These are phyloP conservation scores for Calocybe gambosa DNA, from an alignment of 1,284 basidiomycete genomes.

Conservation along the genomic window DNA sequence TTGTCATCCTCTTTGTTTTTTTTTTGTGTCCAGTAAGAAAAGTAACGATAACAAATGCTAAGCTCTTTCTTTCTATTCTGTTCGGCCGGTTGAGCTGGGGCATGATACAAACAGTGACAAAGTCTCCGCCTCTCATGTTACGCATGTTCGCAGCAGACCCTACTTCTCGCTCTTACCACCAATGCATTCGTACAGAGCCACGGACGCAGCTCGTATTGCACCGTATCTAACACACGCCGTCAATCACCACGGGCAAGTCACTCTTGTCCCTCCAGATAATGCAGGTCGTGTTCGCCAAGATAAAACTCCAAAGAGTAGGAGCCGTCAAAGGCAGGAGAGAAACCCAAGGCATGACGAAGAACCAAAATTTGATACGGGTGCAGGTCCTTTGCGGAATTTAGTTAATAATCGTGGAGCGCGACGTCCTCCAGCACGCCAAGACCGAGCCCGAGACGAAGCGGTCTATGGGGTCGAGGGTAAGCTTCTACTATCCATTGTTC, in stretches of 20 bases:
- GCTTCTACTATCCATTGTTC: slow-evolving; percentile 1
- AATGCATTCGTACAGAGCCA: slow-evolving; percentile 36
- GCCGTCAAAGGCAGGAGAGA: slow-evolving; percentile 27
- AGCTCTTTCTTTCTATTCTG: not conserved
- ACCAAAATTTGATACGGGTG: slow-evolving; percentile 32
- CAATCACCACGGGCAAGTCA: slow-evolving; percentile 44
- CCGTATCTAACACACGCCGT: slow-evolving; percentile 55
- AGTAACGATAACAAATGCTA: slow-evolving; percentile 3
- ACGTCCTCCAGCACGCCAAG: slow-evolving; percentile 15
- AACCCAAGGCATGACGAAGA: slow-evolving; percentile 25
- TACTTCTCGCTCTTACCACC: slow-evolving; percentile 29
- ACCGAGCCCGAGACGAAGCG: slow-evolving; percentile 19
- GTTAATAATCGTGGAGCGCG: slow-evolving; percentile 18
- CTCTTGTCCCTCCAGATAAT: slow-evolving; percentile 46
- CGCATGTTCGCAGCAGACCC: slow-evolving; percentile 28
- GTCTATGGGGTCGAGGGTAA: slow-evolving; percentile 15
- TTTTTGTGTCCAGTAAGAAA: slow-evolving; percentile 2
- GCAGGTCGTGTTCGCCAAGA: slow-evolving; percentile 45
- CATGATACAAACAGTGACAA: slow-evolving; percentile 14
- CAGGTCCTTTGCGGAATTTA: slow-evolving; percentile 21
- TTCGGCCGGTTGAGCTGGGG: not conserved
- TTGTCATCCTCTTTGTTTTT: slow-evolving; percentile 15
- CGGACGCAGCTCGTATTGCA: slow-evolving; percentile 45
- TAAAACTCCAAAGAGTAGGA: slow-evolving; percentile 31
- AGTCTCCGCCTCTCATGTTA: slow-evolving; percentile 23